Evolutionary conservation across 2,329 filamentous ascomycete genomes (phyloP).

Genomic region (Neofusicoccum sp.): DNA sequence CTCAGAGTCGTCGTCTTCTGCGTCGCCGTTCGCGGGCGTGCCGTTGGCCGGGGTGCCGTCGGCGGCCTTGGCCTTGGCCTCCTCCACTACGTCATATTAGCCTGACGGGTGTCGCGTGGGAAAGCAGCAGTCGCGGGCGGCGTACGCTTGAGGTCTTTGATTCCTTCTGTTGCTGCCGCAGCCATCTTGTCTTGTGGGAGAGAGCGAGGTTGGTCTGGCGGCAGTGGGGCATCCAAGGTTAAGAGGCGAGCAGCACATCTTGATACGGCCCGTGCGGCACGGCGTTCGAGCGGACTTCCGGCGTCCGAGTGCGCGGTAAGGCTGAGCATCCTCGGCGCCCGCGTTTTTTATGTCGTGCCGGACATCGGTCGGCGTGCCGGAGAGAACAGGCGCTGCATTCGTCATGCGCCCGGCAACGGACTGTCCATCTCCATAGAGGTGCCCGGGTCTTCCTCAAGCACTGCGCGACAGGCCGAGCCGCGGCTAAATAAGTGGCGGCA

Average conservation of each 20-base stretch:
- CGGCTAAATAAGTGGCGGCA: not conserved
- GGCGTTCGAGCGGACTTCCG: constrained; percentile 9
- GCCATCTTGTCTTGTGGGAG: constrained; percentile 30
- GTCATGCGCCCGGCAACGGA: not conserved
- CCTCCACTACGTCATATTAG: constrained; percentile 32
- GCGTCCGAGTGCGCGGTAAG: not conserved
- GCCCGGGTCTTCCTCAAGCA: not conserved
- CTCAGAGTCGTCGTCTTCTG: constrained; percentile 52
- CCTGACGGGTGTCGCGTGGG: not conserved
- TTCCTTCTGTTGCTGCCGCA: constrained; percentile 35
- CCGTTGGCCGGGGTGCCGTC: constrained; percentile 26
- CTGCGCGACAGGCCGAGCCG: not conserved
- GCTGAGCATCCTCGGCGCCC: not conserved
- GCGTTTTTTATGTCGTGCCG: not conserved
- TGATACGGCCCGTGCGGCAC: constrained; percentile 11
- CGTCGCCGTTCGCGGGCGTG: constrained; percentile 27
- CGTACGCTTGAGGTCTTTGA: constrained; percentile 40
- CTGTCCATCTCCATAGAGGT: not conserved
- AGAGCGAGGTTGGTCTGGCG: not conserved
- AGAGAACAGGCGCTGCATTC: not conserved
- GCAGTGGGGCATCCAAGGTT: not conserved
- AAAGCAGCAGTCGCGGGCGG: not conserved
- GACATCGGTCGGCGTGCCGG: not conserved
- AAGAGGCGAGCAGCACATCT: constrained; percentile 15
- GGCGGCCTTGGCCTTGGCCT: constrained; percentile 31